Percentiles rank a stretch among this genome's conserved stretches.
phyloP scores from a whole-genome alignment of 257 asterid species.

The Forsythia suspensa region DNA sequence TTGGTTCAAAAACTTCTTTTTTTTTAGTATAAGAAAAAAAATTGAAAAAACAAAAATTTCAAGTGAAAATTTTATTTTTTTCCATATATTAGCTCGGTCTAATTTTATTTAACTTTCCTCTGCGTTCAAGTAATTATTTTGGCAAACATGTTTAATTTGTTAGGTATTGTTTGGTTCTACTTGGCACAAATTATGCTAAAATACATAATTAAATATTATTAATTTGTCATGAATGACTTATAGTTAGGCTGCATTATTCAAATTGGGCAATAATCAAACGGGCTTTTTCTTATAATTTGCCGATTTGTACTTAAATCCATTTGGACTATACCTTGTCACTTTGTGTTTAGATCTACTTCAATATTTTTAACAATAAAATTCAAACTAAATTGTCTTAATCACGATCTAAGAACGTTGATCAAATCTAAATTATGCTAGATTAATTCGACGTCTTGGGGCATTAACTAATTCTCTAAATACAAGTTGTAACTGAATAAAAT shows the following conservation, averaged over 20 bases:
- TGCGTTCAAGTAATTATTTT: background rate
- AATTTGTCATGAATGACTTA: conserved; percentile 12
- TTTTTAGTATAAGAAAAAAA: background rate
- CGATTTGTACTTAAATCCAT: too few relatives aligned
- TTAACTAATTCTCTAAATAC: background rate
- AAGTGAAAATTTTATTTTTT: too few relatives aligned
- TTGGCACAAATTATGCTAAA: conserved; percentile 9
- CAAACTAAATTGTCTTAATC: conserved; percentile 34
- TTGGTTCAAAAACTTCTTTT: background rate
- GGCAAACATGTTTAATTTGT: conserved; percentile 20
- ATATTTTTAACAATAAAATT: conserved; percentile 27
- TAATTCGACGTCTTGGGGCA: conserved; percentile 1
- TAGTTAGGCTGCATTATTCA: too few relatives aligned
- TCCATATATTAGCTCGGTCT: too few relatives aligned
- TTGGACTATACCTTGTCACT: background rate
- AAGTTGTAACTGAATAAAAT: too few relatives aligned
- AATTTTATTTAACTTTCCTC: too few relatives aligned
- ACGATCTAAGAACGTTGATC: background rate
- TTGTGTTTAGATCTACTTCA: conserved; percentile 31
- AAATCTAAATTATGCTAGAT: too few relatives aligned
- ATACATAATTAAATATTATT: conserved; percentile 19
- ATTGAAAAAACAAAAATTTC: background rate
- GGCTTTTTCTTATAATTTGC: too few relatives aligned
- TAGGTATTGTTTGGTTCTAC: conserved; percentile 28
- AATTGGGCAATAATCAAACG: too few relatives aligned